Evolutionary conservation across 1,284 basidiomycete species (phyloP).

Genomic region (Ustanciosporium gigantosporum): DNA sequence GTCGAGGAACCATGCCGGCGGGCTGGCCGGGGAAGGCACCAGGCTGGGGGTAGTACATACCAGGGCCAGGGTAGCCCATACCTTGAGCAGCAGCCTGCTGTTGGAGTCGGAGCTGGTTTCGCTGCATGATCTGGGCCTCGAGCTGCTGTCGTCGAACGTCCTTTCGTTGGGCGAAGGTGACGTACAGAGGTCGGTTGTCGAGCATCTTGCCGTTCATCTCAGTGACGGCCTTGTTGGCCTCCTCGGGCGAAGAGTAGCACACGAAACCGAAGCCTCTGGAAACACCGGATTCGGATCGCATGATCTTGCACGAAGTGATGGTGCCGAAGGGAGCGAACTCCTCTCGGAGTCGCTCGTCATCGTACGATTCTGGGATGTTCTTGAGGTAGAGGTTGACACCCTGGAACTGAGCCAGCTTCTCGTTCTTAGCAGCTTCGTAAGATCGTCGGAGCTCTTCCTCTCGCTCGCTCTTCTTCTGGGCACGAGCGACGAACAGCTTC

Average conservation of each 20-base stretch:
- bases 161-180: constrained; percentile 96
- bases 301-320: constrained; percentile 98
- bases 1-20: constrained; percentile 56
- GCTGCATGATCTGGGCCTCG: constrained; percentile 75
- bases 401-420: constrained; percentile 97
- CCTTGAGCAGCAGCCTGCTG: constrained; percentile 59
- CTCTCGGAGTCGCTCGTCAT: constrained; percentile 61
- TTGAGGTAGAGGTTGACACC: constrained; percentile 99
- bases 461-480: constrained; percentile 98
- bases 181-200: constrained; percentile 96
- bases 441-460: constrained; percentile 93
- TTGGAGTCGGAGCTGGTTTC: constrained; percentile 61
- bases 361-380: constrained; percentile 68
- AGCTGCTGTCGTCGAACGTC: constrained; percentile 98
- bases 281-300: constrained; percentile 79
- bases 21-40: constrained; percentile 58
- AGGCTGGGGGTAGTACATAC: constrained; percentile 61
- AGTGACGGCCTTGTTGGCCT: constrained; percentile 98
- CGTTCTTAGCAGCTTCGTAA: constrained; percentile 92
- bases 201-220: constrained; percentile 99
- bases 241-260: constrained; percentile 97
- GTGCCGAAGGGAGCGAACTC: constrained; percentile 95
- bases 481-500: constrained; percentile 93
- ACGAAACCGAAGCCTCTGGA: constrained; percentile 99
- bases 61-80: constrained; percentile 58